A percentile compares a stretch with the other conserved stretches of the same genome.
phyloP scores from a whole-genome alignment of 768 basidiomycete species.

The Tulasnella sp. region DNA sequence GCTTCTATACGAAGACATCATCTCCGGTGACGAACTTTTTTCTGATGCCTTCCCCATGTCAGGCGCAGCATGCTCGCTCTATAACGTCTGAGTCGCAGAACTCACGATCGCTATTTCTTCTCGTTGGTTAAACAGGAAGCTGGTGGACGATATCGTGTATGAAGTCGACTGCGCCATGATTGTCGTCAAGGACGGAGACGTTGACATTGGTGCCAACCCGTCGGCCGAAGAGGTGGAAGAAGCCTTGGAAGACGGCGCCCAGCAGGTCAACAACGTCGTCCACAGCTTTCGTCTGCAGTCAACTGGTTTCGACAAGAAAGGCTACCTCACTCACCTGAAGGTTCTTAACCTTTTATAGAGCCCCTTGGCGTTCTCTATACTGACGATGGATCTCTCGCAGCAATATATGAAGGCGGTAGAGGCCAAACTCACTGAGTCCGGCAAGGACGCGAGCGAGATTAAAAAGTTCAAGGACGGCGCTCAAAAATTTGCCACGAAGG shows the following conservation, averaged over 20 bases:
- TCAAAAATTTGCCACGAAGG: slow-evolving; percentile 73
- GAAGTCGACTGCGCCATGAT: slow-evolving; percentile 82
- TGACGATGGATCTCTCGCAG: slow-evolving; percentile 41
- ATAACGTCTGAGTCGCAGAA: slow-evolving; percentile 16
- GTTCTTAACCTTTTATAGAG: slow-evolving; percentile 39
- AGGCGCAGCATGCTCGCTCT: slow-evolving; percentile 35
- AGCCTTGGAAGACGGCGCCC: slow-evolving; percentile 68
- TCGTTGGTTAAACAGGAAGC: slow-evolving; percentile 52
- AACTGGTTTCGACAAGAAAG: slow-evolving; percentile 87
- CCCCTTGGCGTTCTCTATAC: background rate
- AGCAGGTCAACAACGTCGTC: slow-evolving; percentile 81
- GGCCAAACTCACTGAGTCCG: slow-evolving; percentile 50
- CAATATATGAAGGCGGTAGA: slow-evolving; percentile 94
- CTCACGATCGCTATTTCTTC: background rate
- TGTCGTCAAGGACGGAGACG: slow-evolving; percentile 67
- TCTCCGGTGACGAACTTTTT: slow-evolving; percentile 84
- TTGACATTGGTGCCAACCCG: slow-evolving; percentile 95
- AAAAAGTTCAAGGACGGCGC: slow-evolving; percentile 80
- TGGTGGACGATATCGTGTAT: slow-evolving; percentile 69
- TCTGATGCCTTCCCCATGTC: slow-evolving; percentile 92
- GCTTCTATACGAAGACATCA: slow-evolving; percentile 71
- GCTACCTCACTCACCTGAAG: slow-evolving; percentile 79
- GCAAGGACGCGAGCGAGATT: slow-evolving; percentile 67
- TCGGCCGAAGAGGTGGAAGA: slow-evolving; percentile 86
- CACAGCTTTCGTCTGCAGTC: slow-evolving; percentile 85